Percentiles rank a stretch among this genome's conserved stretches.
Conservation (phyloP, 257 asterid species). For the Solanum chiquidenum region DNA sequence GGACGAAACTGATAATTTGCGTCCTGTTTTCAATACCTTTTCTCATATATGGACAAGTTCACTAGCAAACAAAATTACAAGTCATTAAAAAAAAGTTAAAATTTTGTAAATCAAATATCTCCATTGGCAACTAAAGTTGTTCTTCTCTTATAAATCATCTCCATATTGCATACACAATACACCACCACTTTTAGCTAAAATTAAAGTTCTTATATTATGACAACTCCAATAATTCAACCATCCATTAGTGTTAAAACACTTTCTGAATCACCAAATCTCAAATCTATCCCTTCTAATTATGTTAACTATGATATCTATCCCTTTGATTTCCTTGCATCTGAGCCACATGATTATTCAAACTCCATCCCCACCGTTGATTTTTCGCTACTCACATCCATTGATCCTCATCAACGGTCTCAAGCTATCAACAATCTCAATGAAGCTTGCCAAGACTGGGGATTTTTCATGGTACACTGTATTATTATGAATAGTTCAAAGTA, state of each 20-base stretch:
- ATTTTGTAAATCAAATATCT: neutral
- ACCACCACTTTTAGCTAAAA: neutral
- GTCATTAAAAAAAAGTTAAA: neutral
- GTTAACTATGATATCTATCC: slow-evolving; percentile 17
- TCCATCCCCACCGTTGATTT: slow-evolving; percentile 41
- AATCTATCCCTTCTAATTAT: slow-evolving; percentile 41
- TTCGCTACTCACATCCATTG: slow-evolving; percentile 23
- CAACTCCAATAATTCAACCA: neutral
- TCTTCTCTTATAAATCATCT: neutral
- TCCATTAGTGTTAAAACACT: slow-evolving; percentile 16
- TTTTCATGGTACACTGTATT: slow-evolving; percentile 29
- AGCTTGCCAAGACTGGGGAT: slow-evolving; percentile 63
- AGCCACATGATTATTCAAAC: slow-evolving; percentile 8
- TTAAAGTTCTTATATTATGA: neutral
- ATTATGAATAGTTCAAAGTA: neutral
- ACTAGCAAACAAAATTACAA: neutral
- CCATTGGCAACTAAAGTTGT: neutral
- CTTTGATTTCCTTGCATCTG: slow-evolving; percentile 9
- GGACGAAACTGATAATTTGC: no score
- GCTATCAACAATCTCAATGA: slow-evolving; percentile 26
- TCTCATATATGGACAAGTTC: neutral
- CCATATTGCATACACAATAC: neutral
- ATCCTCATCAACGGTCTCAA: slow-evolving; percentile 20
- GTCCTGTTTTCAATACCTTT: no score
- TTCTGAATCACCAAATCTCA: slow-evolving; percentile 27